phyloP scores from a whole-genome alignment of 2,329 filamentous ascomycete species.

The Aspergillus fumigatus region DNA sequence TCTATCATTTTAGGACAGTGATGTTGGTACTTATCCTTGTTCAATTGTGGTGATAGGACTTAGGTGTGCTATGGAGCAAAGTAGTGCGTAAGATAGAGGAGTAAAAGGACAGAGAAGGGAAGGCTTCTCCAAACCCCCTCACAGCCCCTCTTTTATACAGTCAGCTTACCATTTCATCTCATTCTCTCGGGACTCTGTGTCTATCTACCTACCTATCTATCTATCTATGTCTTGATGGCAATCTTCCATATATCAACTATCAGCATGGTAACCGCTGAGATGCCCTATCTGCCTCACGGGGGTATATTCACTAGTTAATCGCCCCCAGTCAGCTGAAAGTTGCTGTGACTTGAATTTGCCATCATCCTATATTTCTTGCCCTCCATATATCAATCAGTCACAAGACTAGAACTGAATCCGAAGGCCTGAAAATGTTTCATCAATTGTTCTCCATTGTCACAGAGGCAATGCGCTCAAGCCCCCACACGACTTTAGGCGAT shows the following conservation, averaged over 20 bases:
- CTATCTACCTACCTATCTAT: neutral
- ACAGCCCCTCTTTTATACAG: neutral
- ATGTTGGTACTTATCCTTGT: neutral
- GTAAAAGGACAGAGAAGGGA: neutral
- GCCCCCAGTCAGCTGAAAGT: too few relatives aligned
- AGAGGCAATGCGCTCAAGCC: neutral
- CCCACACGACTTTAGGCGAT: too few relatives aligned
- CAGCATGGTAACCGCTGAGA: too few relatives aligned
- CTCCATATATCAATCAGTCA: too few relatives aligned
- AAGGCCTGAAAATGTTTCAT: too few relatives aligned
- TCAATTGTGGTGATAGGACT: neutral
- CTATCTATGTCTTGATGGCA: neutral
- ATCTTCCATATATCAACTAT: neutral
- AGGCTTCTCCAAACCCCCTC: neutral
- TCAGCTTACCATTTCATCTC: neutral
- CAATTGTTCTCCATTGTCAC: neutral
- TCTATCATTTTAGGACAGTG: neutral
- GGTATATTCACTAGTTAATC: too few relatives aligned
- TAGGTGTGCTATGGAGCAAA: neutral
- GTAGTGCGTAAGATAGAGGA: neutral
- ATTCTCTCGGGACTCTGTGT: neutral
- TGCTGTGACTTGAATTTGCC: too few relatives aligned
- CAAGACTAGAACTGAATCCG: too few relatives aligned
- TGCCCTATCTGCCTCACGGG: too few relatives aligned
- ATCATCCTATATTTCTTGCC: too few relatives aligned